Percentiles rank a stretch among this genome's conserved stretches.
Evolutionary conservation across 495 filamentous ascomycete genomes (phyloP).

Genomic region (Staphylotrichum tortipilum): DNA sequence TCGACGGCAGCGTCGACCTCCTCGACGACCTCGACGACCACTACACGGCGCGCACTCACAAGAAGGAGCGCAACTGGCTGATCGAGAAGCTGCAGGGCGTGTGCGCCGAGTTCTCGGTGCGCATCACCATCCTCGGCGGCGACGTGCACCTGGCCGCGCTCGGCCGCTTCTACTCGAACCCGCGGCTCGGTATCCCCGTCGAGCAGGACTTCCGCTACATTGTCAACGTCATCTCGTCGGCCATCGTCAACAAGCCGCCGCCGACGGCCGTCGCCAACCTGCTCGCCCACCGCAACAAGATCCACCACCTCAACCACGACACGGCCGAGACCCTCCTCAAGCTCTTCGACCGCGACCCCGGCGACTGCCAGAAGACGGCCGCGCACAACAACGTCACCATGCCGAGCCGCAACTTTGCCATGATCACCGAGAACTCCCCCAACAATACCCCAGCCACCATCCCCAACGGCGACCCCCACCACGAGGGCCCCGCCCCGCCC

Average conservation of each 20-base stretch:
- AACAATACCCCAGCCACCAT: conserved; percentile 25
- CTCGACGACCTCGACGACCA: conserved; percentile 93
- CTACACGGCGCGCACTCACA: conserved; percentile 88
- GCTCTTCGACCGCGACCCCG: conserved; percentile 78
- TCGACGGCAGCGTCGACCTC: conserved; percentile 83
- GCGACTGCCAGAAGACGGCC: conserved; percentile 55
- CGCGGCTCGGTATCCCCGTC: conserved; percentile 64
- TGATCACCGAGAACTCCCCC: conserved; percentile 61
- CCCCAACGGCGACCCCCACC: conserved; percentile 7
- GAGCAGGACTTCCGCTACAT: conserved; percentile 92
- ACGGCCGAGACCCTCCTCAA: conserved; percentile 86
- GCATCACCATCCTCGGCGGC: conserved; percentile 79
- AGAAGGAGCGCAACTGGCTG: conserved; percentile 70
- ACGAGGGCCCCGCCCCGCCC: background rate
- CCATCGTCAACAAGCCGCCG: conserved; percentile 89
- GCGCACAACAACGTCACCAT: conserved; percentile 74
- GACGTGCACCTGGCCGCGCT: conserved; percentile 91
- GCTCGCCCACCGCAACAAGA: conserved; percentile 76
- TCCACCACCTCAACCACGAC: conserved; percentile 76
- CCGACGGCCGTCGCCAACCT: conserved; percentile 81
- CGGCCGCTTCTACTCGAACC: conserved; percentile 89
- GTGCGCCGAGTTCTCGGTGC: conserved; percentile 60
- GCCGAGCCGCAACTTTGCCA: conserved; percentile 83
- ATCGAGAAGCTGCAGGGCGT: conserved; percentile 67
- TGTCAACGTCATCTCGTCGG: conserved; percentile 78